These are phyloP conservation scores for Phytophthora europaea DNA, from an alignment of 352 stramenopile species.

Conservation along the genomic window DNA sequence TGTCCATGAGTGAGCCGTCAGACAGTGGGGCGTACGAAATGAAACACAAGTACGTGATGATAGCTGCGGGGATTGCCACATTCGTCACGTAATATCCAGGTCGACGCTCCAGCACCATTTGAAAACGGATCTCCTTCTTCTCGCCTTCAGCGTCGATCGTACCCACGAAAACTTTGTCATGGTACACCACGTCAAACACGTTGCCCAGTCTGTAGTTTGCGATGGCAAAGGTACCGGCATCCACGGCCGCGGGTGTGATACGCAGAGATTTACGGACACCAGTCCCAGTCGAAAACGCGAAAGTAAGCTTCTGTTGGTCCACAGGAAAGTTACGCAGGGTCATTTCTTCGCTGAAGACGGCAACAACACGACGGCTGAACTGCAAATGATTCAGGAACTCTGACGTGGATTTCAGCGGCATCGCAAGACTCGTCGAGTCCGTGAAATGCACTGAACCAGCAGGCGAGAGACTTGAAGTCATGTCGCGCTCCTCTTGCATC, in stretches of 20 bases:
- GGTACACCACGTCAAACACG: slow-evolving; percentile 60
- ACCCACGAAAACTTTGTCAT: slow-evolving; percentile 62
- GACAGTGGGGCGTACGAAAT: slow-evolving; percentile 53
- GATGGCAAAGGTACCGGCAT: slow-evolving; percentile 57
- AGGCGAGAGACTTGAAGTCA: slow-evolving; percentile 38
- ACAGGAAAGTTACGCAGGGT: slow-evolving; percentile 64
- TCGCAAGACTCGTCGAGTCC: slow-evolving; percentile 31
- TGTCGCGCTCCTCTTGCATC: slow-evolving; percentile 45
- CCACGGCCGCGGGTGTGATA: slow-evolving; percentile 40
- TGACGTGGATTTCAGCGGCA: slow-evolving; percentile 18
- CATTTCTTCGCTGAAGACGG: slow-evolving; percentile 69
- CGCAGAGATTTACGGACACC: slow-evolving; percentile 46
- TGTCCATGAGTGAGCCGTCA: slow-evolving; percentile 50
- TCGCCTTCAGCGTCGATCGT: slow-evolving; percentile 44
- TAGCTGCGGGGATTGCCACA: slow-evolving; percentile 49
- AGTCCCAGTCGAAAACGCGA: slow-evolving; percentile 48
- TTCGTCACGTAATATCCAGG: slow-evolving; percentile 71
- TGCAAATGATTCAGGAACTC: slow-evolving; percentile 47
- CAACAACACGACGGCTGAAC: slow-evolving; percentile 51
- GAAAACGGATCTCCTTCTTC: slow-evolving; percentile 59
- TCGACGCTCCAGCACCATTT: slow-evolving; percentile 66
- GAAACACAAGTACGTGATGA: slow-evolving; percentile 70
- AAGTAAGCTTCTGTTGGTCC: slow-evolving; percentile 69
- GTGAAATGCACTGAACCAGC: slow-evolving; percentile 38
- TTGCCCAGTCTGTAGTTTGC: slow-evolving; percentile 67